A percentile compares a stretch with the other conserved stretches of the same genome.
These are phyloP conservation scores for Penicillium ochrochloron DNA, from an alignment of 495 filamentous ascomycete species.

Conservation along the genomic window DNA sequence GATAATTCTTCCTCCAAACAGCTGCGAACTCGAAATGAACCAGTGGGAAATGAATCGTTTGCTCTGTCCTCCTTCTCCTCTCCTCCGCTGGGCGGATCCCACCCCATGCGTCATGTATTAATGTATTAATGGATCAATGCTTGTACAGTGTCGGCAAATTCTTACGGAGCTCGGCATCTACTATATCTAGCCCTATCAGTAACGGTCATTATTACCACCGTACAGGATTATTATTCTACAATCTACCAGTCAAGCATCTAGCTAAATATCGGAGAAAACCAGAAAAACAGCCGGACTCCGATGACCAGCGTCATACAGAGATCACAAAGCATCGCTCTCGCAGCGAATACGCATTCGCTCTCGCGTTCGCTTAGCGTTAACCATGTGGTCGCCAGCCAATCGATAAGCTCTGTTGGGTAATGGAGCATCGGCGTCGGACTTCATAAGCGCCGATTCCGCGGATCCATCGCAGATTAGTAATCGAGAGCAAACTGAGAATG, in stretches of 20 bases:
- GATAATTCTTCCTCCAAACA: background rate
- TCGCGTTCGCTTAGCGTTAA: slow-evolving; percentile 20
- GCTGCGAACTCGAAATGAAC: too few species aligned
- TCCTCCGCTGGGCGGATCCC: background rate
- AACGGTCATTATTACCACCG: background rate
- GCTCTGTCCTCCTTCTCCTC: background rate
- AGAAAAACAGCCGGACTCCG: background rate
- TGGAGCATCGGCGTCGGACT: slow-evolving; percentile 14
- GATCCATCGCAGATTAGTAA: slow-evolving; percentile 11
- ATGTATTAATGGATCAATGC: too few species aligned
- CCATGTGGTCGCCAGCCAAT: background rate
- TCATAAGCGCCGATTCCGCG: slow-evolving; percentile 3
- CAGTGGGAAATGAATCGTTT: background rate
- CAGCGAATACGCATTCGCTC: slow-evolving; percentile 13
- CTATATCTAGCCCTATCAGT: background rate
- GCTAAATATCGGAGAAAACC: background rate
- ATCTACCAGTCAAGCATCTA: background rate
- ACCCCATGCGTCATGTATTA: background rate
- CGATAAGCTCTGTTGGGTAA: background rate
- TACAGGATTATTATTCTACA: background rate
- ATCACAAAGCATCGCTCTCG: background rate
- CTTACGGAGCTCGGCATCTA: background rate
- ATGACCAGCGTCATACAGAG: background rate
- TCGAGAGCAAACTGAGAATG: background rate
- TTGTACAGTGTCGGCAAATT: slow-evolving; percentile 1